Evolutionary conservation across 768 basidiomycete species (phyloP).

Genomic region (Collybia sp.): DNA sequence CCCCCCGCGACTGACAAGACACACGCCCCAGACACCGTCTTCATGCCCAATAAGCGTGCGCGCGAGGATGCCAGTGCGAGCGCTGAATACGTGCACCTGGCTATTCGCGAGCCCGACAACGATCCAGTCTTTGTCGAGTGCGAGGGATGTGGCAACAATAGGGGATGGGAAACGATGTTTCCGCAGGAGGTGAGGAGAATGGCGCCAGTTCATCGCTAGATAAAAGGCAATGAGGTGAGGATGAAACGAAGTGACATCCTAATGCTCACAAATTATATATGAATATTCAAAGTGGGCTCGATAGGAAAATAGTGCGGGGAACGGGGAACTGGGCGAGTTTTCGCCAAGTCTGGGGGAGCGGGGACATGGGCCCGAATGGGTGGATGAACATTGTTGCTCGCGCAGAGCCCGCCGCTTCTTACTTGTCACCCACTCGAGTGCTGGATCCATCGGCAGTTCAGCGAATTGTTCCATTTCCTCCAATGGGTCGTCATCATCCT

Average conservation of each 20-base stretch:
- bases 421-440: conserved; percentile 32
- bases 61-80: conserved; percentile 67
- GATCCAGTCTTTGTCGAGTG: conserved; percentile 79
- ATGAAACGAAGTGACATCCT: conserved; percentile 2
- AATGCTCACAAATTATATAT: conserved; percentile 60
- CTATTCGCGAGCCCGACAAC: conserved; percentile 86
- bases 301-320: conserved; percentile 44
- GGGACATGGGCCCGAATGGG: no score
- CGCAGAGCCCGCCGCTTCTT: conserved; percentile 12
- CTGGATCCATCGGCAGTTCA: conserved; percentile 32
- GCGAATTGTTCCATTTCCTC: conserved; percentile 28
- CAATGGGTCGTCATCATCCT: conserved; percentile 27
- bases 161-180: conserved; percentile 54
- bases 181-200: conserved; percentile 66
- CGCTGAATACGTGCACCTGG: conserved; percentile 82
- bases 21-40: conserved; percentile 89
- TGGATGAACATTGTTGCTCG: conserved; percentile 1
- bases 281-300: conserved; percentile 67
- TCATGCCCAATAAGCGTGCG: conserved; percentile 83
- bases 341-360: no score
- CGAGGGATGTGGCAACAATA: conserved; percentile 83
- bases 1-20: conserved; percentile 70
- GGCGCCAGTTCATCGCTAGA: conserved; percentile 79
- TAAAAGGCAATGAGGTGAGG: neutral
- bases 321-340: neutral